Base-by-base conservation (phyloP, 371 early-diverging fungal species). In the Blakeslea trispora region DNA sequence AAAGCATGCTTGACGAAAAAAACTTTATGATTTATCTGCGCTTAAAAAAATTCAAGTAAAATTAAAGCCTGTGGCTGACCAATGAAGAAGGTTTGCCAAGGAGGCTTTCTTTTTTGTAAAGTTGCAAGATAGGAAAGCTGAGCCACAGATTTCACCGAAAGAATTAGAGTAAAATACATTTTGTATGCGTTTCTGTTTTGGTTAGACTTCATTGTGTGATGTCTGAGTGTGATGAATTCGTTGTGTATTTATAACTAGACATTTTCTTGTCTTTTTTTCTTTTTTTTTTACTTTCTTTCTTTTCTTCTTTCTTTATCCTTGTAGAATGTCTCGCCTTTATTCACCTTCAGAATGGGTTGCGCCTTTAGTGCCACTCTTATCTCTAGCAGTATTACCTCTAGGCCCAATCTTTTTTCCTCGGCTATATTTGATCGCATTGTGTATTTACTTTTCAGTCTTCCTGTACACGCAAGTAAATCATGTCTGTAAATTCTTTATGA, bases 281-380 rank as follows among this genome's bases (percentile, higher is more conserved):
- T 49, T 50, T 34, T 37, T 21, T 14, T 44, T 55, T 50, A 3
- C 50, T 51, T 41, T 40, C 22, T 44, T 34, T n/a, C 17, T 11
- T 44, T 44, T 24, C 28, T 46, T 28, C 7, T n/a, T 0, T 46
- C n/a, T 28, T 31, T 10, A 34, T 15, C 14, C 2, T 22, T 19
- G 23, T 11, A 42, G 5, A 35, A 63, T 63, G 64, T 58, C 59
- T 40, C 65, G 55, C 15, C 52, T 75, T 42, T 37, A 31, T 19
- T 68, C 69, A 34, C 74, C 72, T 15, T 64, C 72, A 46, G 77
- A 77, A 58, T 69, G 73, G 77, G 77, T 74, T 7, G 77, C 77
- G 5, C 77, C 77, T 35, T 23, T 74, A 6, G 69, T 69, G 10
- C 71, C 77, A 2, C 57, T 77, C 9, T 52, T 58, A 21, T 68